Percentiles rank a stretch among this genome's conserved stretches.
Conservation (phyloP, 768 basidiomycete species). For the Dictyophora rubrovolvata region DNA sequence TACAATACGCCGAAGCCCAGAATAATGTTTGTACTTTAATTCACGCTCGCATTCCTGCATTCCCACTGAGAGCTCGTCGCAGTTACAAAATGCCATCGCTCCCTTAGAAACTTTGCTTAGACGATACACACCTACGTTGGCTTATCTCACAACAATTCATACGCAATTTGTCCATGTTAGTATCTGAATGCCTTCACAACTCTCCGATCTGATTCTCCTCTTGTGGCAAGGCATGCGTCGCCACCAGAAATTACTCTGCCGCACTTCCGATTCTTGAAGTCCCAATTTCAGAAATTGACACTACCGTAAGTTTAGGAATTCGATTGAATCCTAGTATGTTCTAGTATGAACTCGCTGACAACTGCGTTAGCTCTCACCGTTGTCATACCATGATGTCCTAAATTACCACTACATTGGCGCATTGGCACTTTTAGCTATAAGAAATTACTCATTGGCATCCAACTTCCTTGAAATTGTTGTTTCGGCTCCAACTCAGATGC, state of each 20-base stretch:
- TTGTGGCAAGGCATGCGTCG: constrained; percentile 41
- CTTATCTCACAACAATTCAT: constrained; percentile 63
- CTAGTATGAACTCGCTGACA: background rate
- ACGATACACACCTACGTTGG: constrained; percentile 48
- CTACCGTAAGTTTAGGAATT: constrained; percentile 10
- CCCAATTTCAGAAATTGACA: constrained; percentile 62
- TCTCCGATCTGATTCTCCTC: background rate
- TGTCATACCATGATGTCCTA: constrained; percentile 71
- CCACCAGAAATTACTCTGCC: constrained; percentile 38
- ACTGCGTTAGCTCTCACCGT: constrained; percentile 25
- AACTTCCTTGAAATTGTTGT: constrained; percentile 77
- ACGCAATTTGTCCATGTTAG: constrained; percentile 54
- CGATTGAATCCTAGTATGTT: background rate
- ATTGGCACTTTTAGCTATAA: constrained; percentile 50
- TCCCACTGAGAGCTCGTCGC: background rate
- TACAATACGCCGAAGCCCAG: constrained; percentile 33
- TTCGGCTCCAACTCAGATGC: constrained; percentile 43
- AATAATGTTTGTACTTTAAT: constrained; percentile 38
- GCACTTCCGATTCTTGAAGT: constrained; percentile 51
- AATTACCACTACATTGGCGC: constrained; percentile 81
- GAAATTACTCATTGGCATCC: constrained; percentile 57
- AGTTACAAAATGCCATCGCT: constrained; percentile 39
- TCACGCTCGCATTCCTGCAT: background rate
- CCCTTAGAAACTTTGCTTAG: constrained; percentile 51
- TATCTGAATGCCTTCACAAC: background rate